Conservation (phyloP, 2,329 filamentous ascomycete species). For the Calycina herbarum region DNA sequence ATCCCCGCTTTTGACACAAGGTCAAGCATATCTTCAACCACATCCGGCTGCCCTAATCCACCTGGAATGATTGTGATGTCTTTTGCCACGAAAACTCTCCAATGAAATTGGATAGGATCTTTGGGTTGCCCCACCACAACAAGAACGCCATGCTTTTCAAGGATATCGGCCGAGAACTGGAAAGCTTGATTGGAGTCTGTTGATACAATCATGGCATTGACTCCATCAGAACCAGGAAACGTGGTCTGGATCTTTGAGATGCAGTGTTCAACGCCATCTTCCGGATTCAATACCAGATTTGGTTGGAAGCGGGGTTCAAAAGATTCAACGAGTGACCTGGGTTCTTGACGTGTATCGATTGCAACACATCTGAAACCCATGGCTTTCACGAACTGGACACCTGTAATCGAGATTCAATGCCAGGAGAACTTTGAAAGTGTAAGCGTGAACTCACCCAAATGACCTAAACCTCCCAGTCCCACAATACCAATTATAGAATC, state of each 20-base stretch:
- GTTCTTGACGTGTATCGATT: too few species aligned
- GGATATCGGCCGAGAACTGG: background rate
- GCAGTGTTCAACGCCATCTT: too few species aligned
- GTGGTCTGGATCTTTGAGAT: too few species aligned
- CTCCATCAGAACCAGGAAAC: background rate
- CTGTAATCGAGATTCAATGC: too few species aligned
- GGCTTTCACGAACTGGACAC: too few species aligned
- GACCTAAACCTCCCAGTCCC: too few species aligned
- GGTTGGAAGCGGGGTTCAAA: too few species aligned
- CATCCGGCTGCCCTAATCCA: background rate
- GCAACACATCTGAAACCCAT: too few species aligned
- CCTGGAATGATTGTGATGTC: background rate
- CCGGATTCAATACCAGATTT: too few species aligned
- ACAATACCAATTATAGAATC: constrained; percentile 45
- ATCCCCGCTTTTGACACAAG: background rate
- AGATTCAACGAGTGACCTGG: too few species aligned
- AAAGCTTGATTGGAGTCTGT: background rate
- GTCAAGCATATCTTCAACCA: background rate
- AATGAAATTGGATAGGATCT: background rate
- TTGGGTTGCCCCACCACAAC: background rate
- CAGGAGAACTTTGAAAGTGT: background rate
- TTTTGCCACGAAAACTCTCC: background rate
- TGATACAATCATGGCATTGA: background rate
- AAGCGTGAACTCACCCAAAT: background rate
- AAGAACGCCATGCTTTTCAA: background rate